Conservation (phyloP, 2,329 filamentous ascomycete species). For the Tolypocladium album region DNA sequence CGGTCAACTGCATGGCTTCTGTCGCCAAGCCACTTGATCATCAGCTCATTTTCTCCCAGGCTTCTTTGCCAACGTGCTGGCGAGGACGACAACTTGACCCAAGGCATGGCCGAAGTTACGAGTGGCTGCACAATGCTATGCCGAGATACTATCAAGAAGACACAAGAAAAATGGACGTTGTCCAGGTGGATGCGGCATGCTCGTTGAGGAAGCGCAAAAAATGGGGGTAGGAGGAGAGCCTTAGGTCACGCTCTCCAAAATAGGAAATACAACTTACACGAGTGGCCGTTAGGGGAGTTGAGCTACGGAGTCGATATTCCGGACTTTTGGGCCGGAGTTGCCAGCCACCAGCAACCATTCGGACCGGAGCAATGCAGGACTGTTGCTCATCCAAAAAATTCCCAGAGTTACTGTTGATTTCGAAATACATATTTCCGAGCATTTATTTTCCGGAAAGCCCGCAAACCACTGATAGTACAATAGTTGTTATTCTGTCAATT, state of each 20-base stretch:
- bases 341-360: not conserved
- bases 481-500: not conserved
- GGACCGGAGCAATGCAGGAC: not conserved
- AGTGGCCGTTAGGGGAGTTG: not conserved
- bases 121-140: not conserved
- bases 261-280: not conserved
- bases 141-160: not conserved
- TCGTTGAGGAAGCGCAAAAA: not conserved
- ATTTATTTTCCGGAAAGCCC: not conserved
- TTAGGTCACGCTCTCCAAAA: not conserved
- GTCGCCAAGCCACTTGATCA: not conserved
- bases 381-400: not conserved
- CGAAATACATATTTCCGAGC: not conserved
- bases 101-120: not conserved
- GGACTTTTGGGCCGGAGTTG: not conserved
- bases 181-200: not conserved
- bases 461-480: not conserved
- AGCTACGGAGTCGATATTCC: not conserved
- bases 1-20: not conserved
- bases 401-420: not conserved
- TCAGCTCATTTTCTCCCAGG: not conserved
- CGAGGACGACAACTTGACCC: not conserved
- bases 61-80: not conserved
- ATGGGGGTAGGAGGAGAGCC: not conserved
- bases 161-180: not conserved